Evolutionary conservation across 257 asterid species (phyloP).

Genomic region (Buddleja alternifolia): DNA sequence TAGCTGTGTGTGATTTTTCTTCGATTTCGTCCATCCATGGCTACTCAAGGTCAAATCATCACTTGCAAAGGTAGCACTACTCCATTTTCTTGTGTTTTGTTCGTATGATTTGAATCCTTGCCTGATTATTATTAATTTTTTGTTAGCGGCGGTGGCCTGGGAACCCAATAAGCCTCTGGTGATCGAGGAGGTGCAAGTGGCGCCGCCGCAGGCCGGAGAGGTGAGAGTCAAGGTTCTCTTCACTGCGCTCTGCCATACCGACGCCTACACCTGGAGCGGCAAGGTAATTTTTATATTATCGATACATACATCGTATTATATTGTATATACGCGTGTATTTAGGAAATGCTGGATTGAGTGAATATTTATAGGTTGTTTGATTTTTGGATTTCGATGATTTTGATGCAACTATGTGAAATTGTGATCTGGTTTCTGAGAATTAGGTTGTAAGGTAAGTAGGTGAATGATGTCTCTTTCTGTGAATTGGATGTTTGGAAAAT

Average conservation of each 20-base stretch:
- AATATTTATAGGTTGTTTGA: not conserved
- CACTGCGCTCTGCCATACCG: slow-evolving; percentile 93
- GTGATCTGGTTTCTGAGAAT: not conserved
- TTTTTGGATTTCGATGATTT: slow-evolving; percentile 3
- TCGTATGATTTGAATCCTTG: not conserved
- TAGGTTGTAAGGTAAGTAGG: no score
- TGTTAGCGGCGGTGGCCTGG: slow-evolving; percentile 96
- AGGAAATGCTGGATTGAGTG: slow-evolving; percentile 8
- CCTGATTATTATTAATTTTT: not conserved
- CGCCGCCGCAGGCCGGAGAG: slow-evolving; percentile 94
- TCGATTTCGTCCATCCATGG: slow-evolving; percentile 42
- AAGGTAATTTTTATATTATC: no score
- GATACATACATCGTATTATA: no score
- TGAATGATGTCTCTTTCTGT: no score
- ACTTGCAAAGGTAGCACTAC: slow-evolving; percentile 77
- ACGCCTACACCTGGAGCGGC: slow-evolving; percentile 94
- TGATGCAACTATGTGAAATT: not conserved
- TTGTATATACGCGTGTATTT: no score
- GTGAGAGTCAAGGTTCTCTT: slow-evolving; percentile 76
- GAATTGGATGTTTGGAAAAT: no score
- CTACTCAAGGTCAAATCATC: slow-evolving; percentile 83
- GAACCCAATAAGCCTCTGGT: slow-evolving; percentile 91
- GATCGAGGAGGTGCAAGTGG: slow-evolving; percentile 91
- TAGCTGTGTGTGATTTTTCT: slow-evolving; percentile 18
- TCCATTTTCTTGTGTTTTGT: not conserved